These are phyloP conservation scores for Tripidium arundinaceum DNA, from an alignment of 202 grass and related monocot genomes.

Conservation along the genomic window DNA sequence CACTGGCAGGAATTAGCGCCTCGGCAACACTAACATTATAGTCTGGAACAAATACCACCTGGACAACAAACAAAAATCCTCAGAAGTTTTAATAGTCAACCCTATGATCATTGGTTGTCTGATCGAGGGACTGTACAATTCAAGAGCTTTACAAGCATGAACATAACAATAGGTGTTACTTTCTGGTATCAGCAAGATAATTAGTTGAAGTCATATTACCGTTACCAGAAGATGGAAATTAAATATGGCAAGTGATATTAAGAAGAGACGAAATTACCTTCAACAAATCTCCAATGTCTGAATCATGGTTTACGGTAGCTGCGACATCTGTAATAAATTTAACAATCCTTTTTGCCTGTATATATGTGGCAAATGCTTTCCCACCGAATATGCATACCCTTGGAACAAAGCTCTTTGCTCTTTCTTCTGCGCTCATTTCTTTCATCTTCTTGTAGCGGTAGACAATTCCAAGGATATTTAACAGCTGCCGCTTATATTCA, in stretches of 20 bases:
- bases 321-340: conserved; percentile 98
- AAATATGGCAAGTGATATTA: background rate
- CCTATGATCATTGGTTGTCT: background rate
- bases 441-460: conserved; percentile 99
- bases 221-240: conserved; percentile 1
- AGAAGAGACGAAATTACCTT: conserved; percentile 55
- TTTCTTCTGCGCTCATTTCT: conserved; percentile 81
- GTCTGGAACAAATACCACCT: conserved; percentile 96
- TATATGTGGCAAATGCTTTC: conserved; percentile 97
- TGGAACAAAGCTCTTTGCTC: conserved; percentile 68
- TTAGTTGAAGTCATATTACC: conserved; percentile 19
- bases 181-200: background rate
- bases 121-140: background rate
- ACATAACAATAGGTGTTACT: background rate
- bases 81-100: conserved; percentile 15
- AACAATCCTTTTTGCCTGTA: conserved; percentile 98
- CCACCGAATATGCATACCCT: conserved; percentile 98
- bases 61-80: conserved; percentile 42
- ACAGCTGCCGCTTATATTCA: conserved; percentile 89
- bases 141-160: background rate
- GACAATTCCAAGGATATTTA: conserved; percentile 98
- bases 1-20: conserved; percentile 86
- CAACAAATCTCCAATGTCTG: conserved; percentile 87
- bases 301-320: conserved; percentile 89
- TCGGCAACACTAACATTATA: conserved; percentile 99